Base-by-base conservation (phyloP, 177 flowering plant genomes). In the Vitis hybrid region DNA sequence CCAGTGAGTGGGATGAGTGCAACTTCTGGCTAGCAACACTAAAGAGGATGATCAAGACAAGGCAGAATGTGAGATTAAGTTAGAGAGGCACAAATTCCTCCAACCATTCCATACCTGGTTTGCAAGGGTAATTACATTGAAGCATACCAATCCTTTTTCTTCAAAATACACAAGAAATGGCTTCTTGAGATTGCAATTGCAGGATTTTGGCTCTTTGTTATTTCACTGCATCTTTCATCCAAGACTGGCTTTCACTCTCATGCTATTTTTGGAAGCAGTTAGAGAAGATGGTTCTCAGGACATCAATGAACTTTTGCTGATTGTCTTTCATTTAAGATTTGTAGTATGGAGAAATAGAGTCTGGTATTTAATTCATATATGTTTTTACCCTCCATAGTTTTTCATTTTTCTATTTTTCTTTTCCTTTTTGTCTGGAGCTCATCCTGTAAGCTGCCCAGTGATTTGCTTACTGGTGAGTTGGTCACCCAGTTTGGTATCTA, bases 1-100 rank as follows among this genome's bases (percentile, higher is more conserved):
- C 97, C 1, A 96, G 91, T 49, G 99, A 93, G 58, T 96, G 99
- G 99, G 99, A 96, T 59, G 99, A 96, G 70, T 96, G 99, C 90
- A 88, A 84, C 85, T 96, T 85, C 80, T 96, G 99, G 99, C 84
- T 96, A 65, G 90, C 94, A 15, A 80, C 96, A n/a, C 89, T 95
- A n/a, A 95, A 95, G 76, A 86, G 99, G 67, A 95, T 95, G 99
- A 90, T 95, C 71, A 95, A 90, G 82, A 81, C 87, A n/a, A 85
- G 90, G 81, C 98, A 93, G 73, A 88, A 65, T 72, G 84, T 79
- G 65, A 91, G 95, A 80, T 75, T 48, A 81, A 72, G 73, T 71
- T 78, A 49, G 77, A 63, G 61, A 71, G 56, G 48, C 50, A 56
- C 2, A 55, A 50, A 53, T 16, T 65, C 57, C 52, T 10, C 16